Evolutionary conservation across 495 filamentous ascomycete genomes (phyloP).

Genomic region (Lophiotrema nucula): DNA sequence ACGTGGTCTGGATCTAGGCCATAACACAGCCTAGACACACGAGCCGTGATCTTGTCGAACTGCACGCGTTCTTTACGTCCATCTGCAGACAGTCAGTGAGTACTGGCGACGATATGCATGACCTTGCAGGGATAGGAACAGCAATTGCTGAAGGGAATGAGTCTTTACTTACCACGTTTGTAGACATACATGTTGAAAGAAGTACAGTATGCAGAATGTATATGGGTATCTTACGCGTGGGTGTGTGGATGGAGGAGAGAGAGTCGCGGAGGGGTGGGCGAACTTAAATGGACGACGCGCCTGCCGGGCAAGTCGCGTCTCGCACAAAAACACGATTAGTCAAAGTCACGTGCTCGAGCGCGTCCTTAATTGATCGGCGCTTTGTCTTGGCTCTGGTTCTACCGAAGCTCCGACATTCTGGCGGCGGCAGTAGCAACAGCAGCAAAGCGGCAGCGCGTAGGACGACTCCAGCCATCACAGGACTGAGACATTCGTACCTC

Average conservation of each 20-base stretch:
- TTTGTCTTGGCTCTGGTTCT: too few species aligned
- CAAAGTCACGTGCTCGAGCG: background rate
- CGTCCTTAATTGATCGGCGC: too few species aligned
- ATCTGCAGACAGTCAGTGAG: constrained; percentile 55
- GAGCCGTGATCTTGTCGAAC: constrained; percentile 99
- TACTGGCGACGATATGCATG: constrained; percentile 1
- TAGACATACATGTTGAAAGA: constrained; percentile 62
- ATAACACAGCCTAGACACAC: constrained; percentile 95
- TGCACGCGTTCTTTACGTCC: constrained; percentile 99
- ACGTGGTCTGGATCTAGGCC: constrained; percentile 95
- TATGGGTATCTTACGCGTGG: constrained; percentile 13
- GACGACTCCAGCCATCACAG: too few species aligned
- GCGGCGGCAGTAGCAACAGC: too few species aligned
- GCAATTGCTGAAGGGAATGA: constrained; percentile 36
- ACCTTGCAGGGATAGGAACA: constrained; percentile 4
- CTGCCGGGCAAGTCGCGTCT: too few species aligned
- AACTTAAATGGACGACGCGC: constrained; percentile 24
- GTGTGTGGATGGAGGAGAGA: constrained; percentile 16
- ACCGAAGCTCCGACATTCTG: too few species aligned
- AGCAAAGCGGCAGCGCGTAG: too few species aligned
- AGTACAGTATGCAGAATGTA: background rate
- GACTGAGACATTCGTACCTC: too few species aligned
- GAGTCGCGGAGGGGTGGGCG: constrained; percentile 7
- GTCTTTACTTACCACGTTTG: constrained; percentile 61
- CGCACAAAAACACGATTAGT: background rate